A percentile compares a stretch with the other conserved stretches of the same genome.
These are phyloP conservation scores for Solanum hybrid DNA, from an alignment of 305 asterid genomes.

Conservation along the genomic window DNA sequence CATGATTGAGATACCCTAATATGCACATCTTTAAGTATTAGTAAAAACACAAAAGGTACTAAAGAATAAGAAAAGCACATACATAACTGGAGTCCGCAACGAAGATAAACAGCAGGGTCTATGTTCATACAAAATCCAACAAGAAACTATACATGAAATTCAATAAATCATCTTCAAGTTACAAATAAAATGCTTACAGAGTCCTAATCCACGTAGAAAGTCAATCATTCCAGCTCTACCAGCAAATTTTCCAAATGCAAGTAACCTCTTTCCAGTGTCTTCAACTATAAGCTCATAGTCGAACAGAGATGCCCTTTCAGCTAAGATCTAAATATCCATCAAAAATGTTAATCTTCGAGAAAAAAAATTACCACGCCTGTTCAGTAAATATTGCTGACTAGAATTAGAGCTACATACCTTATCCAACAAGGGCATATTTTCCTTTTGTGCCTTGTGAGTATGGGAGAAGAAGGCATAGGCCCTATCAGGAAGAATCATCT, in stretches of 20 bases:
- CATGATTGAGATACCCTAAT: conserved; percentile 86
- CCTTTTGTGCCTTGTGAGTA: conserved; percentile 92
- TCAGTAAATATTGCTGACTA: background rate
- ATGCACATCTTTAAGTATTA: background rate
- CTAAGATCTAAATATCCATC: conserved; percentile 43
- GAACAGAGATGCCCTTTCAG: conserved; percentile 70
- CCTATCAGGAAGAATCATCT: conserved; percentile 81
- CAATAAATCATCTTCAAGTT: background rate
- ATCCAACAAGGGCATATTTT: conserved; percentile 94
- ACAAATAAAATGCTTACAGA: conserved; percentile 34
- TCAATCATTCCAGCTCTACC: conserved; percentile 94
- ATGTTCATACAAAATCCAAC: background rate
- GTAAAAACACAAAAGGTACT: background rate
- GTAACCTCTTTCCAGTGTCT: conserved; percentile 71
- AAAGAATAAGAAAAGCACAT: background rate
- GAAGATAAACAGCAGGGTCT: background rate
- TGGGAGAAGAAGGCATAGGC: conserved; percentile 92
- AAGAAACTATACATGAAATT: background rate
- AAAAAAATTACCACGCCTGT: background rate
- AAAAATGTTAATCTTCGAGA: background rate
- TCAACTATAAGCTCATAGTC: conserved; percentile 94
- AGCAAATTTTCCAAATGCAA: conserved; percentile 91
- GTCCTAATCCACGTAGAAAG: conserved; percentile 76
- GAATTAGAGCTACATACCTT: conserved; percentile 37
- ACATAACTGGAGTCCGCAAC: background rate